Evolutionary conservation across 306 rosid genomes (phyloP).

Genomic region (Nissolia schottii): DNA sequence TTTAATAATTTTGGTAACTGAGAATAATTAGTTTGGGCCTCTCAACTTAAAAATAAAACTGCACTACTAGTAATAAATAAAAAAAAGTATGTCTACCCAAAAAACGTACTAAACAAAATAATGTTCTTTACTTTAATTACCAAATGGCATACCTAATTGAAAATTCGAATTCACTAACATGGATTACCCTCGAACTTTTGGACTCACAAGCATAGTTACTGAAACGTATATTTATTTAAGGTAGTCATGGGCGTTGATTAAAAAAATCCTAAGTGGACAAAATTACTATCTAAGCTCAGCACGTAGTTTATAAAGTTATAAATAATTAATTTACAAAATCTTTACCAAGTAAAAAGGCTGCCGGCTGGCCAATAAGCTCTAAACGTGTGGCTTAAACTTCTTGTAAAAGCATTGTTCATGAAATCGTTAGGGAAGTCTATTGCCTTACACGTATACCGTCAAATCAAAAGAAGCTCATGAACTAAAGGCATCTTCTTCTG

Average conservation of each 20-base stretch:
- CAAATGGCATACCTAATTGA: not conserved
- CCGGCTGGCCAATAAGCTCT: not conserved
- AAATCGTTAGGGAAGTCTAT: not conserved
- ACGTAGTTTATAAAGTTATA: not conserved
- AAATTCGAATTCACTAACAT: not conserved
- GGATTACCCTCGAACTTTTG: no score
- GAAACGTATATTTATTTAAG: not conserved
- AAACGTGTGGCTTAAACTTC: not conserved
- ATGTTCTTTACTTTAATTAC: not conserved
- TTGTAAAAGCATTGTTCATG: not conserved
- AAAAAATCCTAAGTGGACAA: not conserved
- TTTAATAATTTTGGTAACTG: no score
- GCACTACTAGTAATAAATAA: no score
- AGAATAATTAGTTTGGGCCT: no score
- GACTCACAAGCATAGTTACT: not conserved
- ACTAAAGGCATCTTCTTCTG: not conserved
- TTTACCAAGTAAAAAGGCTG: not conserved
- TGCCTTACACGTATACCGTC: not conserved
- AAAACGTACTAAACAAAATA: no score
- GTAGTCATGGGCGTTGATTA: not conserved
- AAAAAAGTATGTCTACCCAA: no score
- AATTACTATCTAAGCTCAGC: not conserved
- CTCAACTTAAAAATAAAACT: no score
- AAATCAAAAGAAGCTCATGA: conserved; percentile 14
- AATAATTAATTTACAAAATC: not conserved